Base-by-base conservation (phyloP, 352 stramenopile genomes). In the Pythium dissotocum region DNA sequence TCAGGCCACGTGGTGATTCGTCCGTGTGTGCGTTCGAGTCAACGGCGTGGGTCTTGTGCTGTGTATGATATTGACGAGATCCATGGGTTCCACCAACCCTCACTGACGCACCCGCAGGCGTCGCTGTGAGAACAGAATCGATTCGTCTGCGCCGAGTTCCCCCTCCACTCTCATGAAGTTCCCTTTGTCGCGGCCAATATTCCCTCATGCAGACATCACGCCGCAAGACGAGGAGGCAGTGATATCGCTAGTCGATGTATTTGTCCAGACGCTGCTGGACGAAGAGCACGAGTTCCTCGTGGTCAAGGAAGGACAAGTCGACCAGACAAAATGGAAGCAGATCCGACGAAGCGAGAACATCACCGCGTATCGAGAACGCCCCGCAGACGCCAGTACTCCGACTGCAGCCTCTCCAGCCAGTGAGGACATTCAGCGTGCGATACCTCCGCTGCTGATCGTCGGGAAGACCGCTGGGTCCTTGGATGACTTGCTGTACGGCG, bases 251-350 rank as follows among this genome's bases (percentile, higher is more conserved):
- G 63, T 58, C 28, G 40, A 51, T 14, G 54, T 53, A 13, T 44
- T 69, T 30, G 38, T 63, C 55, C 44, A 69, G n/a, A 59, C 61
- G 63, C 54, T 69, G 13, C 18, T 69, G n/a, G 21, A 32, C 1
- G 54, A 69, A 46, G 63, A 69, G 40, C 48, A 56, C 8, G 38
- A 54, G 38, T 53, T 56, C 30, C 49, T 33, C 57, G 58, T 38
- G 8, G 51, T 10, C 33, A 67, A 38, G 38, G 33, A 71, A 58
- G 58, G 79, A 76, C 70, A 65, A 75, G 71, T 80, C 75, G 71
- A 73, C 77, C 44, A 67, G 24, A n/a, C 54, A 32, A 58, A 58
- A 16, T 69, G 63, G 63, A 69, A 69, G 46, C 44, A 52, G 2
- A 6, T 69, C n/a, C 55, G 63, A 6, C 44, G 48, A 46, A 69